These are phyloP conservation scores for Amylostereum chailletii DNA, from an alignment of 1,284 basidiomycete genomes.

Conservation along the genomic window DNA sequence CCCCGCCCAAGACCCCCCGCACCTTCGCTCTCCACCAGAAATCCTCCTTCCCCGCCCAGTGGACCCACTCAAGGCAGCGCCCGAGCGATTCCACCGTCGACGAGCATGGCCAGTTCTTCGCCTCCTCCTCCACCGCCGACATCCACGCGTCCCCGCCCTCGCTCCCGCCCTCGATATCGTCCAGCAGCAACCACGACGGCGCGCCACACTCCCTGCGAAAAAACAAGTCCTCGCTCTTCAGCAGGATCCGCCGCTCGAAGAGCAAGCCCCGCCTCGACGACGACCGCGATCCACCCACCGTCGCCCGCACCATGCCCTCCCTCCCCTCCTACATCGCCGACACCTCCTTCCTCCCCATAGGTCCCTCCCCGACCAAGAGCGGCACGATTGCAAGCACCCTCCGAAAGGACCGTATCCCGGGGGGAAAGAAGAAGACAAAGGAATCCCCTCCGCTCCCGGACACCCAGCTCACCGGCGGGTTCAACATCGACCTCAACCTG, in stretches of 20 bases:
- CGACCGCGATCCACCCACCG: constrained; percentile 13
- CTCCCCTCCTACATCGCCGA: constrained; percentile 21
- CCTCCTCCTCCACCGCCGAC: neutral
- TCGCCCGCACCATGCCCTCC: constrained; percentile 16
- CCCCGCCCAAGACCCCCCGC: constrained; percentile 9
- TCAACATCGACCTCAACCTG: constrained; percentile 70
- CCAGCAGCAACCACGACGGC: constrained; percentile 16
- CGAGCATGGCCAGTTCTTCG: neutral
- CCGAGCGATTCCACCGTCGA: constrained; percentile 10
- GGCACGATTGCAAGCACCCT: constrained; percentile 10
- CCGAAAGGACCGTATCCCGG: constrained; percentile 11
- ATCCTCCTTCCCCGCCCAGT: constrained; percentile 10
- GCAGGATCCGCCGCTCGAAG: constrained; percentile 20
- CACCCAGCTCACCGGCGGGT: constrained; percentile 17
- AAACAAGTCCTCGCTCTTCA: constrained; percentile 27
- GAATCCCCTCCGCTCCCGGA: constrained; percentile 10
- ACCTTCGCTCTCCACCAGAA: constrained; percentile 7
- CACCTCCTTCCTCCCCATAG: constrained; percentile 17
- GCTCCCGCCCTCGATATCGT: neutral
- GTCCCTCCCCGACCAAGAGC: constrained; percentile 23
- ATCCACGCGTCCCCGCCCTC: neutral
- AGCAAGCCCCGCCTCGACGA: constrained; percentile 21
- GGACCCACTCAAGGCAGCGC: constrained; percentile 3
- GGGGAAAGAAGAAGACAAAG: constrained; percentile 18
- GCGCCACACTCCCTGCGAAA: constrained; percentile 24